These are phyloP conservation scores for Misopates orontium DNA, from an alignment of 257 asterid genomes.

Conservation along the genomic window DNA sequence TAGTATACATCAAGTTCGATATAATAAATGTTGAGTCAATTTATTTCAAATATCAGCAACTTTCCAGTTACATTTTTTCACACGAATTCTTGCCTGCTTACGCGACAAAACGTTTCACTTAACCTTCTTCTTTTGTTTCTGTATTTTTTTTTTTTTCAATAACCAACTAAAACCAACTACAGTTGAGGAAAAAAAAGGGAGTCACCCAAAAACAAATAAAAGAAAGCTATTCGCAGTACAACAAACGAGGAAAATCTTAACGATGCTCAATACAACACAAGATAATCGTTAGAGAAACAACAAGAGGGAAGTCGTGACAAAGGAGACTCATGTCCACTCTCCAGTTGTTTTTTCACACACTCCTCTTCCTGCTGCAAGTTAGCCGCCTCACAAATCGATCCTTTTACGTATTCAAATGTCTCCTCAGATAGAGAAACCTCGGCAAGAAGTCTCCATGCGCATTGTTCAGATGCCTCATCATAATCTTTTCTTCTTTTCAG, in stretches of 20 bases:
- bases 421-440: slow-evolving; percentile 58
- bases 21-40: too few relatives aligned
- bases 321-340: slow-evolving; percentile 34
- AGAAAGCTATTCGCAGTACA: not conserved
- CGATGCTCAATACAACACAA: slow-evolving; percentile 38
- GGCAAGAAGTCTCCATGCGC: slow-evolving; percentile 60
- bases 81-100: too few relatives aligned
- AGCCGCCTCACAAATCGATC: slow-evolving; percentile 42
- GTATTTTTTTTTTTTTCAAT: too few relatives aligned
- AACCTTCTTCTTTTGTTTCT: too few relatives aligned
- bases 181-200: not conserved
- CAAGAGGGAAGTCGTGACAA: slow-evolving; percentile 38
- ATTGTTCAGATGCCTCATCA: slow-evolving; percentile 60
- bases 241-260: not conserved
- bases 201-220: not conserved
- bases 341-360: slow-evolving; percentile 21
- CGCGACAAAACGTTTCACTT: not conserved
- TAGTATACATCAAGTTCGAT: too few relatives aligned
- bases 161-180: not conserved
- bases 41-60: too few relatives aligned
- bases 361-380: slow-evolving; percentile 35
- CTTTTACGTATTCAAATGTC: slow-evolving; percentile 49
- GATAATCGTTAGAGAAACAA: slow-evolving; percentile 45
- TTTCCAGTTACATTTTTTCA: too few relatives aligned
- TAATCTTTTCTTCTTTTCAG: slow-evolving; percentile 62